Percentiles rank a stretch among this genome's conserved stretches.
Conservation (phyloP, 352 stramenopile genomes). For the Phytophthora ohioensis region DNA sequence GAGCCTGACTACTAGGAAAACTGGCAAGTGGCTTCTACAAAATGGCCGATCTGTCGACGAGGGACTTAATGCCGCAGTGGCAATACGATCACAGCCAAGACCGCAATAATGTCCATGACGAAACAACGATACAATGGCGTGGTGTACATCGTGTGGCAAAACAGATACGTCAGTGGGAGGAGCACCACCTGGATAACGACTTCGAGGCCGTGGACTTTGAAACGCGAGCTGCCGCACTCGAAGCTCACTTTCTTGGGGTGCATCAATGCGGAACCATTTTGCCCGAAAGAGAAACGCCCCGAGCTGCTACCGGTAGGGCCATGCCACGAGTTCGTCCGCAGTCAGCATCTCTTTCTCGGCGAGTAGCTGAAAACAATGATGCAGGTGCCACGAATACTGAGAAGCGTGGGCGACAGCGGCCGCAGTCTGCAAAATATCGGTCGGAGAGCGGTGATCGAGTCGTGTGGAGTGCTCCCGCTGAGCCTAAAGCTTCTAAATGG, state of each 20-base stretch:
- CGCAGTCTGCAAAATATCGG: conserved; percentile 44
- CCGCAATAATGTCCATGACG: neutral
- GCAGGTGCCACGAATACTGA: neutral
- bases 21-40: neutral
- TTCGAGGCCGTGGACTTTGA: conserved; percentile 32
- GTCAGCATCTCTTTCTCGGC: conserved; percentile 26
- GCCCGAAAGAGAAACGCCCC: neutral
- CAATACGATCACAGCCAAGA: conserved; percentile 19
- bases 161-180: conserved; percentile 23
- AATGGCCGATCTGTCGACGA: conserved; percentile 35
- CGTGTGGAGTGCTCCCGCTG: neutral
- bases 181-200: conserved; percentile 20
- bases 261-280: neutral
- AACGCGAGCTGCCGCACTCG: conserved; percentile 19
- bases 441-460: conserved; percentile 1
- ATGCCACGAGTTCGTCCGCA: conserved; percentile 28
- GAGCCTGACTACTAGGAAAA: neutral
- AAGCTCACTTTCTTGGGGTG: conserved; percentile 19
- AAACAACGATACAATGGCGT: conserved; percentile 25
- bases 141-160: conserved; percentile 39
- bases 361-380: neutral
- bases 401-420: conserved; percentile 14
- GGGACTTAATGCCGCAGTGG: conserved; percentile 48
- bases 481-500: conserved; percentile 49
- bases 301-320: neutral